phyloP scores from a whole-genome alignment of 306 rosid genomes.

The Lithocarpus polystachyus region DNA sequence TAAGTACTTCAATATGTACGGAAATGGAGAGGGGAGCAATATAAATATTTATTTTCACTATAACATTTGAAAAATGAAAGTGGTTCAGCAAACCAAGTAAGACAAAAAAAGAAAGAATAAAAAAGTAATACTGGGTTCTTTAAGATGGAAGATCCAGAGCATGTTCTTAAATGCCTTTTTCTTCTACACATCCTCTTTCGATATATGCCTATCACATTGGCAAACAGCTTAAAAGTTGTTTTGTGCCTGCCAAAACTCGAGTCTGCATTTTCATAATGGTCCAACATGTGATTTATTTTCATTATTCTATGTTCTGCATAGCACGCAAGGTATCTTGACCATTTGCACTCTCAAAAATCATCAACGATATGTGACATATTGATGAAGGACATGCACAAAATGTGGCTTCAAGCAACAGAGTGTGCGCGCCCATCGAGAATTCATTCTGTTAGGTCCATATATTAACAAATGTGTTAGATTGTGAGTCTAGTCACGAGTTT shows the following conservation, averaged over 20 bases:
- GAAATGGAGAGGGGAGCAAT: conserved; percentile 1
- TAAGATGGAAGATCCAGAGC: conserved; percentile 27
- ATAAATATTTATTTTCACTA: background rate
- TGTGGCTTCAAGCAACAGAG: background rate
- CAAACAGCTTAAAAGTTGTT: background rate
- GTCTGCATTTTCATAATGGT: background rate
- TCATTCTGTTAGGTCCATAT: background rate
- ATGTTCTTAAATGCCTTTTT: conserved; percentile 23
- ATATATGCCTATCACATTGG: background rate
- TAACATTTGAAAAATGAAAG: background rate
- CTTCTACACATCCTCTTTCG: background rate
- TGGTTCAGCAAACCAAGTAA: too few species aligned
- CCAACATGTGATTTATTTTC: background rate
- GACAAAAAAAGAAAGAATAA: background rate
- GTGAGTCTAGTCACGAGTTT: too few species aligned
- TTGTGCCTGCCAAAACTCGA: background rate
- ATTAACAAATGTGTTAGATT: too few species aligned
- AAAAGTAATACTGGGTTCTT: background rate
- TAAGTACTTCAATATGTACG: background rate
- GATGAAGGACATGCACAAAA: background rate
- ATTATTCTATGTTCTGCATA: background rate
- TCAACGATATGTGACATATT: background rate
- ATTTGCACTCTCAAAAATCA: background rate
- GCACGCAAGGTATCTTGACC: background rate
- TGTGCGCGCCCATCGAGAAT: background rate